A percentile compares a stretch with the other conserved stretches of the same genome.
Evolutionary conservation across 148 eudicot genomes (phyloP).

Genomic region (Spergularia marina): DNA sequence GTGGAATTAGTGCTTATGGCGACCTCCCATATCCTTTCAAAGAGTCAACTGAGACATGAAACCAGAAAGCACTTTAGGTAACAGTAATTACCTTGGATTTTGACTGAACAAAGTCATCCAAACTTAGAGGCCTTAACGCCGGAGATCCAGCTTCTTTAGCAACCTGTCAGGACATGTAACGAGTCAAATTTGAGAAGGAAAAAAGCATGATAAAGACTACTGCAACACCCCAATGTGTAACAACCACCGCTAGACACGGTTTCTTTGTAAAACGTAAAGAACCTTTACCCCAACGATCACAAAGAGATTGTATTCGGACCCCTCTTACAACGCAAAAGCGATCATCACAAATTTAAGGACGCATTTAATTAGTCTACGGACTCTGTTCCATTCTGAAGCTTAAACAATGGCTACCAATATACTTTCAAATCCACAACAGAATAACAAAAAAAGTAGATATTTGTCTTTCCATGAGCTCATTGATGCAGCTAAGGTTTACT

Average conservation of each 20-base stretch:
- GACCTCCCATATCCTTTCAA: not conserved
- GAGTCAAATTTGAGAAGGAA: not conserved
- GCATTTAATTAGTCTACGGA: not conserved
- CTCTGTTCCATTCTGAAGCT: not conserved
- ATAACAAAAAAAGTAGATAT: not conserved
- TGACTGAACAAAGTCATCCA: conserved; percentile 84
- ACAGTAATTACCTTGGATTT: conserved; percentile 69
- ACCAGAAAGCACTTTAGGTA: not conserved
- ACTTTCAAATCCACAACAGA: not conserved
- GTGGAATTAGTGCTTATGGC: too few relatives aligned
- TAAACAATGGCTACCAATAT: not conserved
- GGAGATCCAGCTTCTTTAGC: conserved; percentile 37
- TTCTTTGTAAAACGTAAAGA: not conserved
- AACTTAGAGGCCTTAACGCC: conserved; percentile 60
- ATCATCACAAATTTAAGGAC: not conserved
- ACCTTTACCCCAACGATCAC: not conserved
- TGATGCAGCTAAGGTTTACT: not conserved
- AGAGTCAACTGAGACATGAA: not conserved
- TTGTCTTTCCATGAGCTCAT: not conserved
- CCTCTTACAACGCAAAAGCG: not conserved
- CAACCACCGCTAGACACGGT: not conserved
- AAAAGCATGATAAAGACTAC: conserved; percentile 5
- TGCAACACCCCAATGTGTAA: not conserved
- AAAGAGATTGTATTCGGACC: not conserved
- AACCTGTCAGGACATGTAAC: conserved; percentile 40